Evolutionary conservation across 768 basidiomycete genomes (phyloP).

Genomic region (Boletus sp.): DNA sequence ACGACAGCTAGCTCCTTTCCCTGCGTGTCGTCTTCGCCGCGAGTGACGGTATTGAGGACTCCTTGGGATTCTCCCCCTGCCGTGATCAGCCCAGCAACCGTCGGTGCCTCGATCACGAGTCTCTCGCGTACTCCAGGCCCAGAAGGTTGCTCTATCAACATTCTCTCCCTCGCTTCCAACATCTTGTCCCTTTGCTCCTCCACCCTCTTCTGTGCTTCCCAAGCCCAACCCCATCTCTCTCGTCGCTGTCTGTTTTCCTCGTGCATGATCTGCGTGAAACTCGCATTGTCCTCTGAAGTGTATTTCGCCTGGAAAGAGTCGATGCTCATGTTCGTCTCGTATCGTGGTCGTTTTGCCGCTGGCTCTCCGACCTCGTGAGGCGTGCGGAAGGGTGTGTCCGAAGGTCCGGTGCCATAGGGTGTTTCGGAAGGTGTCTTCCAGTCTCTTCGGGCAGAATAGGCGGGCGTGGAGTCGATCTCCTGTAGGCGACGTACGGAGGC

Average conservation of each 20-base stretch:
- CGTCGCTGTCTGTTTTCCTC: slow-evolving; percentile 82
- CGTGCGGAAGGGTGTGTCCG: slow-evolving; percentile 66
- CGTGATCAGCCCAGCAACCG: slow-evolving; percentile 53
- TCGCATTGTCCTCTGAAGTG: slow-evolving; percentile 97
- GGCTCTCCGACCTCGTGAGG: slow-evolving; percentile 42
- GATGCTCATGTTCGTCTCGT: slow-evolving; percentile 62
- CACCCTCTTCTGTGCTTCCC: slow-evolving; percentile 84
- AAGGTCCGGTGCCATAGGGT: slow-evolving; percentile 56
- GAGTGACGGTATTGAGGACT: slow-evolving; percentile 10
- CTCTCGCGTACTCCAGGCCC: slow-evolving; percentile 66
- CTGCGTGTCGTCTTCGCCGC: slow-evolving; percentile 25
- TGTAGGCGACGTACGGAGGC: slow-evolving; percentile 74
- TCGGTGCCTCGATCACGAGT: slow-evolving; percentile 61
- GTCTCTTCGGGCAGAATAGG: slow-evolving; percentile 26
- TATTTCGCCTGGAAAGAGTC: slow-evolving; percentile 89
- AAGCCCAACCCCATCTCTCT: slow-evolving; percentile 90
- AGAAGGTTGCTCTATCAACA: slow-evolving; percentile 68
- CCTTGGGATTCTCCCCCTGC: slow-evolving; percentile 21
- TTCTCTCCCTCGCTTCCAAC: slow-evolving; percentile 64
- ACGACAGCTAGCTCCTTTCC: slow-evolving; percentile 22
- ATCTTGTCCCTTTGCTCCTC: slow-evolving; percentile 63
- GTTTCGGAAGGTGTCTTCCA: slow-evolving; percentile 59
- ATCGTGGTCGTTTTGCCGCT: slow-evolving; percentile 54
- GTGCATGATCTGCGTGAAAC: slow-evolving; percentile 89
- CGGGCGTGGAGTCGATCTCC: slow-evolving; percentile 56